Conservation (phyloP, 2,329 filamentous ascomycete species). For the Pseudocercospora vitis region DNA sequence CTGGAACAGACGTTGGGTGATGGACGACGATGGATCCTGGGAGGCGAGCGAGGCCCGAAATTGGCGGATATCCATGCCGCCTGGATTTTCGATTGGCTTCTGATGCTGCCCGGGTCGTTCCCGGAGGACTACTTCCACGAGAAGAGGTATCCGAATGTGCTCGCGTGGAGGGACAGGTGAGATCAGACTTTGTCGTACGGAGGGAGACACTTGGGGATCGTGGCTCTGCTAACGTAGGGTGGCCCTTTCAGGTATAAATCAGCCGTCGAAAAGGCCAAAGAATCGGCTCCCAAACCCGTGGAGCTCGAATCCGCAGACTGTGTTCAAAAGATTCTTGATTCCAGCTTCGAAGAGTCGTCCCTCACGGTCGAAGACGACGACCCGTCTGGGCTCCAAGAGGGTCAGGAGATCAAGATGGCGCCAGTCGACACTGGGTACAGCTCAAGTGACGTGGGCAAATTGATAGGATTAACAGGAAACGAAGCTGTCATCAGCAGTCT, state of each 20-base stretch:
- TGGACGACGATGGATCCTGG: slow-evolving; percentile 21
- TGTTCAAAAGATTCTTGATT: slow-evolving; percentile 15
- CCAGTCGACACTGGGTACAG: slow-evolving; percentile 23
- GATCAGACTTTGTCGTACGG: too few relatives aligned
- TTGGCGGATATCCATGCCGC: slow-evolving; percentile 24
- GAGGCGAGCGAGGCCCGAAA: slow-evolving; percentile 13
- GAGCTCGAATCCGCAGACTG: slow-evolving; percentile 24
- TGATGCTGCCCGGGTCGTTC: slow-evolving; percentile 18
- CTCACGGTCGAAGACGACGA: slow-evolving; percentile 2
- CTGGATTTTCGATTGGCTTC: slow-evolving; percentile 29
- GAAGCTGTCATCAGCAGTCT: slow-evolving; percentile 20
- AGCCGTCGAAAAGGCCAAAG: slow-evolving; percentile 17
- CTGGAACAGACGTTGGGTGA: slow-evolving; percentile 21
- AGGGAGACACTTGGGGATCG: too few relatives aligned
- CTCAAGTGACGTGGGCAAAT: slow-evolving; percentile 19
- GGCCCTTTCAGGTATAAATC: slow-evolving; percentile 10
- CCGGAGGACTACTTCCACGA: slow-evolving; percentile 23
- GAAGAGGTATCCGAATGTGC: slow-evolving; percentile 16
- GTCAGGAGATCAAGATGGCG: slow-evolving; percentile 19
- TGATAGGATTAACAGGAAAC: slow-evolving; percentile 18
- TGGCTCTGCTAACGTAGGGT: neutral
- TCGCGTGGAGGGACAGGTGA: slow-evolving; percentile 21
- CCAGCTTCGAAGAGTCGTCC: slow-evolving; percentile 9
- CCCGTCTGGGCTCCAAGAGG: slow-evolving; percentile 12
- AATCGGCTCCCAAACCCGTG: slow-evolving; percentile 12